Conservation (phyloP, 257 asterid genomes). For the Buddleja alternifolia region DNA sequence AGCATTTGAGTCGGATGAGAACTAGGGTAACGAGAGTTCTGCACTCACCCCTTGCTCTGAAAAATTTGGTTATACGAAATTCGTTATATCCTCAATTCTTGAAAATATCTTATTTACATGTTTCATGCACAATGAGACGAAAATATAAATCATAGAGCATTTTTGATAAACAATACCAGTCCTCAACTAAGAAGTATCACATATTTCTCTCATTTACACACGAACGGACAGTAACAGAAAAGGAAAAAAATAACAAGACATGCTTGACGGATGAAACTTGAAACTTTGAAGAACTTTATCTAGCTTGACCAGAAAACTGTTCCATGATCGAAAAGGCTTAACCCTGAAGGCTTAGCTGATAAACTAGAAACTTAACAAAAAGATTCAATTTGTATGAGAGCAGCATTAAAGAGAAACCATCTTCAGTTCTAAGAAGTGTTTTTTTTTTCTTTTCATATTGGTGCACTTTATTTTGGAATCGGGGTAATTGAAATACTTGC, state of each 20-base stretch:
- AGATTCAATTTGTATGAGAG: neutral
- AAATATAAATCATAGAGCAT: neutral
- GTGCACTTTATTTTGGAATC: neutral
- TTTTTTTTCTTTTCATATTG: neutral
- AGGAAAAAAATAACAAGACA: neutral
- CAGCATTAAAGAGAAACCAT: neutral
- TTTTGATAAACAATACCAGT: neutral
- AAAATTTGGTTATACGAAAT: neutral
- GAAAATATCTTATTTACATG: neutral
- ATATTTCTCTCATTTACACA: neutral
- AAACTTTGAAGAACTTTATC: neutral
- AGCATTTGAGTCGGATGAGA: neutral
- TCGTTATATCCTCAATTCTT: neutral
- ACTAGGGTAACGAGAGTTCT: neutral
- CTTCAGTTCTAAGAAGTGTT: neutral
- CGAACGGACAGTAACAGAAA: neutral
- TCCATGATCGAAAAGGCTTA: neutral
- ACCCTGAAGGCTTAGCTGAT: neutral
- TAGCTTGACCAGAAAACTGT: neutral
- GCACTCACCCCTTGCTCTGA: conserved; percentile 12
- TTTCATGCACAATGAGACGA: neutral
- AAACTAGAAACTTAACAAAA: neutral
- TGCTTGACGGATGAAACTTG: conserved; percentile 4
- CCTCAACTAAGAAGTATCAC: neutral
- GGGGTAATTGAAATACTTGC: neutral